phyloP scores from a whole-genome alignment of 306 rosid genomes.

The Mimosa pudica region DNA sequence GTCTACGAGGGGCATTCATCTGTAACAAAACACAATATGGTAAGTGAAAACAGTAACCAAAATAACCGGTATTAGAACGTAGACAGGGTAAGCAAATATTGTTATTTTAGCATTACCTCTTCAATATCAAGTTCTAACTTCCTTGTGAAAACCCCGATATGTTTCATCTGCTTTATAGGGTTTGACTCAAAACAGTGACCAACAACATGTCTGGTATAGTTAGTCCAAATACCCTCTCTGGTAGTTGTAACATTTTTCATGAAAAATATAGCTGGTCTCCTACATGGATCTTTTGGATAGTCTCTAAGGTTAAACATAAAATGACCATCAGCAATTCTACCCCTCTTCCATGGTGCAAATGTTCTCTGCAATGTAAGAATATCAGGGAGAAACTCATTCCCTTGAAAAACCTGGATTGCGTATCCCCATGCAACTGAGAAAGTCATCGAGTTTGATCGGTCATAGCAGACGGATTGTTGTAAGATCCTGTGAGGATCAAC shows the following conservation, averaged over 20 bases:
- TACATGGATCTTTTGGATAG: constrained; percentile 70
- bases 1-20: constrained; percentile 86
- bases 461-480: constrained; percentile 90
- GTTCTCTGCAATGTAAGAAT: constrained; percentile 69
- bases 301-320: constrained; percentile 68
- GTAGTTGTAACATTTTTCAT: constrained; percentile 50
- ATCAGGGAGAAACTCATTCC: constrained; percentile 72
- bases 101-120: constrained; percentile 51
- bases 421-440: constrained; percentile 87
- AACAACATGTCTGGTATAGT: constrained; percentile 51
- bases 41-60: constrained; percentile 9
- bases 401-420: constrained; percentile 69
- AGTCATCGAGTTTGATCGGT: constrained; percentile 58
- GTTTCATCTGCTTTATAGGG: constrained; percentile 44
- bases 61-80: constrained; percentile 31
- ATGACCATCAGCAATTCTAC: constrained; percentile 48
- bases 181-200: constrained; percentile 50
- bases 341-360: constrained; percentile 78
- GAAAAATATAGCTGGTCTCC: constrained; percentile 65
- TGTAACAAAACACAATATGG: constrained; percentile 39
- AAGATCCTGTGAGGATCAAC: constrained; percentile 74
- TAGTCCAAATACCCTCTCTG: constrained; percentile 54
- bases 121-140: constrained; percentile 63
- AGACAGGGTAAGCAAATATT: constrained; percentile 11
- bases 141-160: constrained; percentile 56